Conservation (phyloP, 345 rosid genomes). For the Aquilaria sinensis region DNA sequence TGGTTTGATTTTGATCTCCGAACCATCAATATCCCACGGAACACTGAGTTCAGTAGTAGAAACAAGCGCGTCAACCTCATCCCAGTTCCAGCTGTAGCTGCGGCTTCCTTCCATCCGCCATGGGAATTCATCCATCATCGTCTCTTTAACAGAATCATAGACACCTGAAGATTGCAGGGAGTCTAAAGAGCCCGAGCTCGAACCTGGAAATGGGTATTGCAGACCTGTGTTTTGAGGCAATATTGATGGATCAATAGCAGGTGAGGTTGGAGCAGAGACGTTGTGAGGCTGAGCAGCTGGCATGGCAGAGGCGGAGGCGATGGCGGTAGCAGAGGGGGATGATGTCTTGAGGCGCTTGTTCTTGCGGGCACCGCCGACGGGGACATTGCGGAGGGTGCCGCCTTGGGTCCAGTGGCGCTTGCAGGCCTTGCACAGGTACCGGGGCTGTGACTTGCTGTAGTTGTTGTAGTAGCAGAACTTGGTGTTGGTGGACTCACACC, state of each 20-base stretch:
- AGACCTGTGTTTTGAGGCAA: slow-evolving; percentile 20
- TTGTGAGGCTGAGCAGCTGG: slow-evolving; percentile 9
- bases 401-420: slow-evolving; percentile 97
- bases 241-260: slow-evolving; percentile 1
- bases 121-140: slow-evolving; percentile 20
- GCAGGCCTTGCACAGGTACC: slow-evolving; percentile 88
- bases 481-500: slow-evolving; percentile 86
- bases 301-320: neutral
- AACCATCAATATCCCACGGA: slow-evolving; percentile 37
- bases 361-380: slow-evolving; percentile 85
- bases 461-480: slow-evolving; percentile 95
- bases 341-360: slow-evolving; percentile 49
- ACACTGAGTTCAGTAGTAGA: slow-evolving; percentile 36
- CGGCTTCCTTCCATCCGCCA: slow-evolving; percentile 23
- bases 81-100: slow-evolving; percentile 41
- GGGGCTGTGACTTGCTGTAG: slow-evolving; percentile 84
- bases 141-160: slow-evolving; percentile 13
- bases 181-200: slow-evolving; percentile 21
- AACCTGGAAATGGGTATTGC: slow-evolving; percentile 17
- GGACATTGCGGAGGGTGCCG: slow-evolving; percentile 83
- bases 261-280: slow-evolving; percentile 10
- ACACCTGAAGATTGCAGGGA: slow-evolving; percentile 23
- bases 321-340: slow-evolving; percentile 6
- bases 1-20: slow-evolving; percentile 45
- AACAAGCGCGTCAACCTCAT: slow-evolving; percentile 36